Percentiles rank a stretch among this genome's conserved stretches.
These are phyloP conservation scores for Xylariaceae sp. DNA, from an alignment of 2,329 filamentous ascomycete genomes.

Conservation along the genomic window DNA sequence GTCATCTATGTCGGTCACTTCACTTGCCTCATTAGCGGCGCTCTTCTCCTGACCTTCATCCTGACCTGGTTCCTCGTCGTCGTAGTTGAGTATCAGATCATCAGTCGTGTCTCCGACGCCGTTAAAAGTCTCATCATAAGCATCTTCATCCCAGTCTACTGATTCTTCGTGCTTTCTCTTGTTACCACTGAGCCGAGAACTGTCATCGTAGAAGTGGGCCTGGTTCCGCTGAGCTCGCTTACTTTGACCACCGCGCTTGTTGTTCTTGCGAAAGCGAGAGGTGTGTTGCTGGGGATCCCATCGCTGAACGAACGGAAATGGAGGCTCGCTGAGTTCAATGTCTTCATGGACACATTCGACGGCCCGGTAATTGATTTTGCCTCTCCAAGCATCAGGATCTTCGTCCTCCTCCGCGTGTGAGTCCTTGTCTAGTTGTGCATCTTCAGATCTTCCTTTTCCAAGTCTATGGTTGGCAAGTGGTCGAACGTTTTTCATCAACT, in stretches of 20 bases:
- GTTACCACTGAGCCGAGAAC: constrained; percentile 31
- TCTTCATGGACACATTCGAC: constrained; percentile 79
- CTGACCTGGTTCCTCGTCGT: constrained; percentile 29
- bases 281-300: constrained; percentile 75
- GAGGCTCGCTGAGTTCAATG: constrained; percentile 67
- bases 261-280: constrained; percentile 34
- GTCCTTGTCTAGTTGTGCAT: neutral
- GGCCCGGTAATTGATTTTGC: constrained; percentile 69
- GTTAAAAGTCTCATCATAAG: constrained; percentile 34
- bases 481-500: constrained; percentile 52
- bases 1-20: constrained; percentile 52
- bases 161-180: constrained; percentile 46
- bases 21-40: constrained; percentile 31
- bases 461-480: constrained; percentile 34
- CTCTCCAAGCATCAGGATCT: constrained; percentile 64
- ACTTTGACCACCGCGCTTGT: constrained; percentile 39
- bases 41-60: constrained; percentile 20
- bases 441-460: neutral
- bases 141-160: constrained; percentile 25
- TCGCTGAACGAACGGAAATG: constrained; percentile 84
- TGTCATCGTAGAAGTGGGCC: constrained; percentile 36
- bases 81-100: constrained; percentile 38
- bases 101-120: constrained; percentile 18
- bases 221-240: constrained; percentile 45
- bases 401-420: constrained; percentile 20